A percentile compares a stretch with the other conserved stretches of the same genome.
Conservation (phyloP, 805 yeast genomes). For the Candida easanensis region DNA sequence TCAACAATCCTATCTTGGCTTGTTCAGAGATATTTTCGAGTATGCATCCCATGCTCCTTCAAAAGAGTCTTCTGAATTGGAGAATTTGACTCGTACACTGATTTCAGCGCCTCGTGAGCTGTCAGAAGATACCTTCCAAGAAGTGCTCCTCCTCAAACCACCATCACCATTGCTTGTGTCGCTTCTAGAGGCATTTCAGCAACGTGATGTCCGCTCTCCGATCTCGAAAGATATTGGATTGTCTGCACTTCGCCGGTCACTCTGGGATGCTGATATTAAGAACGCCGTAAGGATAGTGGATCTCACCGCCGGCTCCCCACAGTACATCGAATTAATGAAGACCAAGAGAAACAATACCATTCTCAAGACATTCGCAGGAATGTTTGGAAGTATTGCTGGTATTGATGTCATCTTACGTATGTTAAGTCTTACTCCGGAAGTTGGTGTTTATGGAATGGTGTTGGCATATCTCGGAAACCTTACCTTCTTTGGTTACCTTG, state of each 20-base stretch:
- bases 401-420: constrained; percentile 45
- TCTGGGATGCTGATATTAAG: constrained; percentile 16
- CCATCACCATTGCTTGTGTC: constrained; percentile 9
- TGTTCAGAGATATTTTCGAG: constrained; percentile 10
- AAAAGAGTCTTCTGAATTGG: background rate
- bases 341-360: constrained; percentile 32
- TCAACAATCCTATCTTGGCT: background rate
- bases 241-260: constrained; percentile 10
- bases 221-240: constrained; percentile 5
- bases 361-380: constrained; percentile 31
- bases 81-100: background rate
- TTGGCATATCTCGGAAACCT: constrained; percentile 47
- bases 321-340: constrained; percentile 41
- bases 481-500: constrained; percentile 44
- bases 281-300: constrained; percentile 58
- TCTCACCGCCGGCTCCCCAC: constrained; percentile 54
- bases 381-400: constrained; percentile 37
- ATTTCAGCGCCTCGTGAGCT: constrained; percentile 7
- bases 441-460: constrained; percentile 44
- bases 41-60: constrained; percentile 5
- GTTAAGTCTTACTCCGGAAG: constrained; percentile 14
- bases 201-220: background rate
- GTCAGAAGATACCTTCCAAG: constrained; percentile 1
- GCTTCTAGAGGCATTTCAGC: constrained; percentile 8
- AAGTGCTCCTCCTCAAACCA: constrained; percentile 6